Evolutionary conservation across 257 asterid genomes (phyloP), one percentile per base, ranked within the genome.

Genomic region (Plectranthus barbatus): DNA sequence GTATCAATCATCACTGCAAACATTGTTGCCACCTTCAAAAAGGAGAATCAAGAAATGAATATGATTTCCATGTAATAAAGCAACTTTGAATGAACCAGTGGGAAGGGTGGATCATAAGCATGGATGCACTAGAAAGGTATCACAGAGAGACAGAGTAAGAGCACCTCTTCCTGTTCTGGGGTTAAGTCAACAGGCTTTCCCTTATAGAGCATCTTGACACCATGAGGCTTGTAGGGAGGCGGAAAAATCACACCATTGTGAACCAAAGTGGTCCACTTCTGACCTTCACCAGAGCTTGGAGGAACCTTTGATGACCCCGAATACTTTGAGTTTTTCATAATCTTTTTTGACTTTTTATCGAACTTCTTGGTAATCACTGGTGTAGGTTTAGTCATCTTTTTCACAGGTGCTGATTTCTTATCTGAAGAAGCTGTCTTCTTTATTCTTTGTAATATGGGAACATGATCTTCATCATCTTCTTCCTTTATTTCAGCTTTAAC

Each of bases 201-300:
- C 75, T 87, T 93, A 85, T 87, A 90, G 48, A 87, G 95, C 74
- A 93, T 85, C 81, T 83, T 90, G 69, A 93, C 86, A 60, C 97
- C 96, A 31, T 93, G 99, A 62, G 97, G 95, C 72, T 83, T 79
- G 83, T 93, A 93, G 5, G 95, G 88, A 58, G 99, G 95, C 1
- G 99, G 99, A 76, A 93, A 93, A 59, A 90, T 93, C 65, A 93
- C 91, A 61, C 99, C 99, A 67, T 71, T 93, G 79, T 93, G 99
- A 58, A 78, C 88, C 86, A 93, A 79, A 31, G 94, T 90, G 65
- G 87, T 83, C 99, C 99, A 93, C 80, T 93, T 93, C 81, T 90
- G 87, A 74, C 96, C 97, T 61, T 86, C 99, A 58, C 99, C 99
- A 68, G 96, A 93, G 75, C 93, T 63, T 13, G 99, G 97, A 64